Evolutionary conservation across 1,139 yeast genomes (phyloP).

Genomic region (Saccharomyces hybrid): DNA sequence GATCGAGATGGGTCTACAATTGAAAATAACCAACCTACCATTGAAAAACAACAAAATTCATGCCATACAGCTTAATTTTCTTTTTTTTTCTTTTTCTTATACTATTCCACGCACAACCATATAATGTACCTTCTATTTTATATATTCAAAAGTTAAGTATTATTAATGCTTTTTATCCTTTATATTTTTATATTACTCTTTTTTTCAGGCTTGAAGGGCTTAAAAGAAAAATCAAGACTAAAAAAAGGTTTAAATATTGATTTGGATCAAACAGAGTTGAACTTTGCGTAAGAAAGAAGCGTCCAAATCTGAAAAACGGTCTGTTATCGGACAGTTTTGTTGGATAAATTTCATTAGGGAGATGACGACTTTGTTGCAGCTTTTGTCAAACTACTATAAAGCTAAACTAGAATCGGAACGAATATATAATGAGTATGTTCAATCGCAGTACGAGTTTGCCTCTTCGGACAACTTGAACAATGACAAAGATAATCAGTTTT

Average conservation of each 20-base stretch:
- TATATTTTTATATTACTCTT: neutral
- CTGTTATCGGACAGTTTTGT: neutral
- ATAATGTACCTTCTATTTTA: neutral
- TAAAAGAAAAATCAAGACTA: neutral
- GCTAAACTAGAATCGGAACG: conserved; percentile 24
- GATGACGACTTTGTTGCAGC: conserved; percentile 22
- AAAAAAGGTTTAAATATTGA: neutral
- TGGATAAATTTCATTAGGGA: neutral
- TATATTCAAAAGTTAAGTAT: neutral
- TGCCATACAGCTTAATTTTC: neutral
- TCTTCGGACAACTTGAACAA: neutral
- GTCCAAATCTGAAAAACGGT: neutral
- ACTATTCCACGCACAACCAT: neutral
- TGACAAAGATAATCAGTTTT: conserved; percentile 17
- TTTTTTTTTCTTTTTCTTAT: neutral
- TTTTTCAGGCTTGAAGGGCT: neutral
- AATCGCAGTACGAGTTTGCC: conserved; percentile 1
- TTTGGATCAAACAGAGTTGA: neutral
- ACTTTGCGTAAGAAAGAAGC: neutral
- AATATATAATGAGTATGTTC: conserved; percentile 15
- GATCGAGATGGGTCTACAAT: neutral
- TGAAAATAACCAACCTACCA: neutral
- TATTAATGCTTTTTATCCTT: neutral
- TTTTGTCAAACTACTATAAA: conserved; percentile 23
- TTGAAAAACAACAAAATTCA: neutral